phyloP scores from a whole-genome alignment of 768 basidiomycete species.

The Dendrothele bispora region DNA sequence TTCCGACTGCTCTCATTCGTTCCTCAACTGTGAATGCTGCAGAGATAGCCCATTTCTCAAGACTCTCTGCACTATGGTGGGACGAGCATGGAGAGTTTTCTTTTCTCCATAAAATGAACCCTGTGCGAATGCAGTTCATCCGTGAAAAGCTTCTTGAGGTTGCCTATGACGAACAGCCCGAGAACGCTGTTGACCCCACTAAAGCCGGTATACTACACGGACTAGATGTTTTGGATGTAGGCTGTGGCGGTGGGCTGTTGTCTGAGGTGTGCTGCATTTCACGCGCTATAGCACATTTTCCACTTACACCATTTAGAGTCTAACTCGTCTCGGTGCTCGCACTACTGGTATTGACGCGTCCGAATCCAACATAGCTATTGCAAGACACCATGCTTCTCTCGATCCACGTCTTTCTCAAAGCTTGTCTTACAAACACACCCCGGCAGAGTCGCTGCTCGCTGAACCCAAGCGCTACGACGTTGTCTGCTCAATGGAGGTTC shows the following conservation, averaged over 20 bases:
- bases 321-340: conserved; percentile 85
- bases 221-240: conserved; percentile 81
- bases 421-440: conserved; percentile 68
- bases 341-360: conserved; percentile 94
- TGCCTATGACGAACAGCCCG: conserved; percentile 51
- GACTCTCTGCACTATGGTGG: conserved; percentile 93
- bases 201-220: conserved; percentile 50
- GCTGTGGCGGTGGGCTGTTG: conserved; percentile 93
- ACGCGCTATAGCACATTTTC: neutral
- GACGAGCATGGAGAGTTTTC: conserved; percentile 89
- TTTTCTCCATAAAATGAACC: conserved; percentile 94
- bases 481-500: conserved; percentile 96
- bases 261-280: conserved; percentile 63
- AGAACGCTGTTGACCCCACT: conserved; percentile 30
- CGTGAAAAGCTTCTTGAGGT: conserved; percentile 70
- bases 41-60: conserved; percentile 89
- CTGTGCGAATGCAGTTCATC: conserved; percentile 80
- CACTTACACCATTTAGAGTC: conserved; percentile 51
- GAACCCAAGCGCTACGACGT: conserved; percentile 77
- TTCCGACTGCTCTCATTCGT: conserved; percentile 4
- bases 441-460: conserved; percentile 72
- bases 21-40: conserved; percentile 62
- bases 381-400: conserved; percentile 73
- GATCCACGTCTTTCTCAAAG: conserved; percentile 55
- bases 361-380: conserved; percentile 81